phyloP scores from a whole-genome alignment of 2,329 filamentous ascomycete genomes.

The Diaporthe amygdali region DNA sequence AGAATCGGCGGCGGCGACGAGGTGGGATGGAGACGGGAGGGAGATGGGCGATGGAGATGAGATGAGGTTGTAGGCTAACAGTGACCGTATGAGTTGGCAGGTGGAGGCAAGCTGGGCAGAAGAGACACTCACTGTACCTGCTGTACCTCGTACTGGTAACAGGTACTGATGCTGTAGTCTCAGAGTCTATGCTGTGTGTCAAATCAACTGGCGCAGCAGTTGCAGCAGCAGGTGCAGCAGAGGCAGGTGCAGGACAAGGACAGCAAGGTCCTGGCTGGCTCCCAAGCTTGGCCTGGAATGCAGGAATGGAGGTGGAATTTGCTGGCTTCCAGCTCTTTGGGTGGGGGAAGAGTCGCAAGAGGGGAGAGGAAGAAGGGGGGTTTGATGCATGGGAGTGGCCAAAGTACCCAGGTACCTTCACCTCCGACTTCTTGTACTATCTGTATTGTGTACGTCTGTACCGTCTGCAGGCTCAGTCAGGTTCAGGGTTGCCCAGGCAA shows the following conservation, averaged over 20 bases:
- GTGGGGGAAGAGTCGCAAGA: too few relatives aligned
- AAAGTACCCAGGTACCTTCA: not conserved
- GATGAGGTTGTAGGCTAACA: conserved; percentile 1
- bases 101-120: conserved; percentile 1
- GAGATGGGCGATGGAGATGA: not conserved
- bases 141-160: not conserved
- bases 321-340: not conserved
- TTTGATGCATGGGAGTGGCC: not conserved
- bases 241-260: not conserved
- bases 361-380: not conserved
- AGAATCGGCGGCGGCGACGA: not conserved
- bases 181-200: not conserved
- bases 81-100: conserved; percentile 22
- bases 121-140: not conserved
- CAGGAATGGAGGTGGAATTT: not conserved
- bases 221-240: too few relatives aligned
- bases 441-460: not conserved
- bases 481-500: not conserved
- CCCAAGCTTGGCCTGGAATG: not conserved
- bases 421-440: too few relatives aligned
- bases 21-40: not conserved
- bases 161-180: too few relatives aligned
- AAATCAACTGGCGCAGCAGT: not conserved
- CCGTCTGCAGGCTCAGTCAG: not conserved
- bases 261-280: not conserved